A percentile compares a stretch with the other conserved stretches of the same genome.
These are phyloP conservation scores for Sporodiniella umbellata DNA, from an alignment of 371 early-diverging fungal species.

Conservation along the genomic window DNA sequence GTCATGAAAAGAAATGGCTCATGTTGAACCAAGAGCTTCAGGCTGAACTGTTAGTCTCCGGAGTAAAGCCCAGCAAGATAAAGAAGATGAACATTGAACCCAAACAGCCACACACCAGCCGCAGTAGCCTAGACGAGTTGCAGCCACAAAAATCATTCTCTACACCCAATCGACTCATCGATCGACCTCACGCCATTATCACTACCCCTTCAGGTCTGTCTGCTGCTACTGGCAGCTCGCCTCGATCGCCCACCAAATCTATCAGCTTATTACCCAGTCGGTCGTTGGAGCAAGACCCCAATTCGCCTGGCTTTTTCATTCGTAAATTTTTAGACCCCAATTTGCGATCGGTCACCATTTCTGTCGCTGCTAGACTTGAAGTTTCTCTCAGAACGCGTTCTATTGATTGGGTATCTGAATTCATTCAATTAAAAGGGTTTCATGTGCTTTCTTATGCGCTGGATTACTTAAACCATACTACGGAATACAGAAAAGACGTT, in stretches of 20 bases:
- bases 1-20: constrained; percentile 44
- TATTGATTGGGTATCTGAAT: constrained; percentile 45
- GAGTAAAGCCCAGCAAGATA: constrained; percentile 4
- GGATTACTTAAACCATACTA: constrained; percentile 44
- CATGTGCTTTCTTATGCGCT: constrained; percentile 59
- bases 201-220: constrained; percentile 1
- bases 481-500: constrained; percentile 42
- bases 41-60: constrained; percentile 32
- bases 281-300: constrained; percentile 14
- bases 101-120: neutral
- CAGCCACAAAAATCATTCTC: constrained; percentile 14
- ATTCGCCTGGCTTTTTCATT: constrained; percentile 44
- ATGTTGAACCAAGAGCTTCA: constrained; percentile 49
- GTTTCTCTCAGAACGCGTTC: constrained; percentile 44
- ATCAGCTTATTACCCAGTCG: neutral
- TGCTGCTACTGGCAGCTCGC: neutral
- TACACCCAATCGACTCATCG: constrained; percentile 7
- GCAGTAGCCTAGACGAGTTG: neutral
- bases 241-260: neutral
- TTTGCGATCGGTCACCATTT: constrained; percentile 34
- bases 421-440: constrained; percentile 67
- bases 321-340: constrained; percentile 39
- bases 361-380: constrained; percentile 38
- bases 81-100: neutral
- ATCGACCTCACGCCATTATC: neutral